A percentile compares a stretch with the other conserved stretches of the same genome.
Evolutionary conservation across 116 monocot genomes (phyloP).

Genomic region (Cymodocea nodosa): DNA sequence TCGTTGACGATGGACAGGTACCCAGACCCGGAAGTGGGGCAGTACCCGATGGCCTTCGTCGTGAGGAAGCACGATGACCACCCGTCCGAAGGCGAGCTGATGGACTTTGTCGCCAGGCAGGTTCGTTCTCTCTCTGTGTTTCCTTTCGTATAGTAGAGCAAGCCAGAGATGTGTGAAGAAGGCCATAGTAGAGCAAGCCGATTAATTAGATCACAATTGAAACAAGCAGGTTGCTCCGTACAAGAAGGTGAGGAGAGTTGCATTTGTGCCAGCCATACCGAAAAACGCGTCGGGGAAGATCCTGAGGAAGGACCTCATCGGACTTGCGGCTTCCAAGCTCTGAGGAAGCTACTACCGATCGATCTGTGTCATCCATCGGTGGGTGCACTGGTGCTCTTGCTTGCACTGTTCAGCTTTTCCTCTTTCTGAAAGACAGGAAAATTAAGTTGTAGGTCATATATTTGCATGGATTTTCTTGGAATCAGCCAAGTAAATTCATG

Average conservation of each 20-base stretch:
- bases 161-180: not conserved
- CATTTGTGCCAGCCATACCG: conserved; percentile 52
- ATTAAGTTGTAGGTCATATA: too few relatives aligned
- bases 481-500: too few relatives aligned
- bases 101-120: conserved; percentile 59
- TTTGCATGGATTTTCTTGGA: too few relatives aligned
- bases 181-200: too few relatives aligned
- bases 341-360: not conserved
- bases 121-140: conserved; percentile 1
- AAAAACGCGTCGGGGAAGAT: conserved; percentile 91
- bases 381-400: too few relatives aligned
- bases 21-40: conserved; percentile 65
- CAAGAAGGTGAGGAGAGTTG: conserved; percentile 70
- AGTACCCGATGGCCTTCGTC: conserved; percentile 86
- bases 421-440: not conserved
- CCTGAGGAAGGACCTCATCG: conserved; percentile 84
- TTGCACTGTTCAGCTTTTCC: too few relatives aligned
- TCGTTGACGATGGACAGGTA: conserved; percentile 22
- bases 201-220: too few relatives aligned
- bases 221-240: conserved; percentile 67
- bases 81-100: conserved; percentile 30
- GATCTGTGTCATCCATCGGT: too few relatives aligned
- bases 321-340: conserved; percentile 34
- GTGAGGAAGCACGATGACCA: conserved; percentile 45
- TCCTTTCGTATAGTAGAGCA: too few relatives aligned